Percentiles rank a stretch among this genome's conserved stretches.
Conservation (phyloP, 495 filamentous ascomycete species). For the Daldinia concentrica region DNA sequence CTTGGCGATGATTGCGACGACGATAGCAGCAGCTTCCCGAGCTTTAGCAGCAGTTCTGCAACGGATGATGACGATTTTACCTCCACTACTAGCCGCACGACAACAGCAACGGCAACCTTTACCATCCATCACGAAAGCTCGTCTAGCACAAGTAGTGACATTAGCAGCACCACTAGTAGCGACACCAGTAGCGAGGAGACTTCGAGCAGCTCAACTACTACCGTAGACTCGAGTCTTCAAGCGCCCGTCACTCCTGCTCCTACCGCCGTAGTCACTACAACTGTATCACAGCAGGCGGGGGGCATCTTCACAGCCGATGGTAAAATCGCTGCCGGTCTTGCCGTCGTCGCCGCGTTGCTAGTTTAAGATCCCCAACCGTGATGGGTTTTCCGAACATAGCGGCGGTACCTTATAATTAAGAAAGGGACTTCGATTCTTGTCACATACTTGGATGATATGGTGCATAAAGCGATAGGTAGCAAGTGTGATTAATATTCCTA, state of each 20-base stretch:
- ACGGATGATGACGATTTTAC: slow-evolving; percentile 19
- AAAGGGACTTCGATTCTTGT: slow-evolving; percentile 9
- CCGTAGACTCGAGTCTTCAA: background rate
- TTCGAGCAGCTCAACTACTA: background rate
- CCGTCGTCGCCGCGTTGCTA: slow-evolving; percentile 30
- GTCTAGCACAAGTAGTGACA: slow-evolving; percentile 12
- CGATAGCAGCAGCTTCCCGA: slow-evolving; percentile 10
- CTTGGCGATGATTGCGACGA: slow-evolving; percentile 31
- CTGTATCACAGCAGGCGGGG: slow-evolving; percentile 27
- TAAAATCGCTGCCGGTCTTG: slow-evolving; percentile 27
- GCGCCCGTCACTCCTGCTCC: slow-evolving; percentile 20
- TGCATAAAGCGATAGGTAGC: slow-evolving; percentile 1
- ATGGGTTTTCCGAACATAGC: background rate
- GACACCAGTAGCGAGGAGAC: background rate
- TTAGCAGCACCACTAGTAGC: background rate
- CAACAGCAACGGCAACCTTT: slow-evolving; percentile 25
- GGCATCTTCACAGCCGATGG: slow-evolving; percentile 34
- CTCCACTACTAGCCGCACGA: slow-evolving; percentile 33
- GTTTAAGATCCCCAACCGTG: slow-evolving; percentile 10
- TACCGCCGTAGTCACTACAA: slow-evolving; percentile 18
- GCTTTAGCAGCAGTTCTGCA: slow-evolving; percentile 5
- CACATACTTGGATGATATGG: slow-evolving; percentile 15
- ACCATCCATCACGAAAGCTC: slow-evolving; percentile 4
- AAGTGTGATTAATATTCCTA: background rate
- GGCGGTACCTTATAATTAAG: background rate